Evolutionary conservation across 805 yeast species (phyloP).

Genomic region (Ogataea methylovora): DNA sequence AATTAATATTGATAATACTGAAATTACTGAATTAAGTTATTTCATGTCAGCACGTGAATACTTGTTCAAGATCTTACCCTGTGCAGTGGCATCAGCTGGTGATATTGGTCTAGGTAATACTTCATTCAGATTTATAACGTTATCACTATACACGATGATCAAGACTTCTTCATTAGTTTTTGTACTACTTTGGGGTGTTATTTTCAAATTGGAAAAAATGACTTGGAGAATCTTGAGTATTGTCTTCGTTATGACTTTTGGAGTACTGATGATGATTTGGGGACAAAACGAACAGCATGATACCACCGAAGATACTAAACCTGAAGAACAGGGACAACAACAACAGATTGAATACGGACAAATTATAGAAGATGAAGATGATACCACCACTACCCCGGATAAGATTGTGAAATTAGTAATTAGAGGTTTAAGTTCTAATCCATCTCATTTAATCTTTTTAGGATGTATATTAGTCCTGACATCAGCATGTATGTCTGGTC

Average conservation of each 20-base stretch:
- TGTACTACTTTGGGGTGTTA: conserved; percentile 80
- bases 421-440: conserved; percentile 6
- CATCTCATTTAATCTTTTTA: conserved; percentile 23
- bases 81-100: conserved; percentile 82
- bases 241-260: conserved; percentile 70
- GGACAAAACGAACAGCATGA: conserved; percentile 27
- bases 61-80: conserved; percentile 59
- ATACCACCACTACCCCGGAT: not conserved
- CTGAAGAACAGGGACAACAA: not conserved
- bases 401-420: conserved; percentile 2
- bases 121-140: conserved; percentile 69
- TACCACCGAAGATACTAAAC: not conserved
- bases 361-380: conserved; percentile 11
- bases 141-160: conserved; percentile 86
- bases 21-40: conserved; percentile 10
- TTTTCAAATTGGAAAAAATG: conserved; percentile 71
- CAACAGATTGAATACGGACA: conserved; percentile 13
- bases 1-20: conserved; percentile 3
- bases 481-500: conserved; percentile 79
- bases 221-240: conserved; percentile 61
- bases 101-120: conserved; percentile 92
- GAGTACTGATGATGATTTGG: conserved; percentile 85
- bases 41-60: conserved; percentile 31
- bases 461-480: conserved; percentile 72
- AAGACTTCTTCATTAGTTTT: conserved; percentile 85